Conservation (phyloP, 768 basidiomycete genomes). For the Paxillus ammoniavirescens region DNA sequence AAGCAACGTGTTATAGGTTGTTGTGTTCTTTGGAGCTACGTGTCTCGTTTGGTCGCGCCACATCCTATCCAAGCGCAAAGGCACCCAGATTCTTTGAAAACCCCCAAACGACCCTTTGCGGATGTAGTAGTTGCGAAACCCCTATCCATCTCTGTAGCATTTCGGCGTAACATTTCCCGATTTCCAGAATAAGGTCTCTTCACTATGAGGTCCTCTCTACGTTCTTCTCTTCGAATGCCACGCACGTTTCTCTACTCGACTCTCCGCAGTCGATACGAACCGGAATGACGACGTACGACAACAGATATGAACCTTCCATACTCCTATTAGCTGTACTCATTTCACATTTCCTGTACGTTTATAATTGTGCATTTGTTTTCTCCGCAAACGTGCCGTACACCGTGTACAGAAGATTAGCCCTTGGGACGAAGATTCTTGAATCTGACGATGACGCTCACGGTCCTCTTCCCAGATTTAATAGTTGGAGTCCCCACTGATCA, state of each 20-base stretch:
- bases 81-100: slow-evolving; percentile 4
- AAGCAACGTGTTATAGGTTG: slow-evolving; percentile 6
- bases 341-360: background rate
- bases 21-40: slow-evolving; percentile 9
- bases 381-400: background rate
- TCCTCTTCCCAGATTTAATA: background rate
- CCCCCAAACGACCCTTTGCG: no score
- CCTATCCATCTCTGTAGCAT: background rate
- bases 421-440: background rate
- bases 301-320: background rate
- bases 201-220: background rate
- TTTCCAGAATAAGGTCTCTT: no score
- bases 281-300: background rate
- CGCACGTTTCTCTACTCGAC: background rate
- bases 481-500: background rate
- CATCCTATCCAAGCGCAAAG: slow-evolving; percentile 7
- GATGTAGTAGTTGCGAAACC: background rate
- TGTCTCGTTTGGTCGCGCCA: slow-evolving; percentile 6
- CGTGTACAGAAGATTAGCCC: background rate
- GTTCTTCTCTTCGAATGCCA: background rate
- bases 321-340: background rate
- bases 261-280: background rate
- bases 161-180: no score
- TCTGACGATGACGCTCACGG: background rate
- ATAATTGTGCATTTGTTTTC: background rate